Base-by-base conservation (phyloP, 2,329 filamentous ascomycete species). In the Claviceps spartinae region DNA sequence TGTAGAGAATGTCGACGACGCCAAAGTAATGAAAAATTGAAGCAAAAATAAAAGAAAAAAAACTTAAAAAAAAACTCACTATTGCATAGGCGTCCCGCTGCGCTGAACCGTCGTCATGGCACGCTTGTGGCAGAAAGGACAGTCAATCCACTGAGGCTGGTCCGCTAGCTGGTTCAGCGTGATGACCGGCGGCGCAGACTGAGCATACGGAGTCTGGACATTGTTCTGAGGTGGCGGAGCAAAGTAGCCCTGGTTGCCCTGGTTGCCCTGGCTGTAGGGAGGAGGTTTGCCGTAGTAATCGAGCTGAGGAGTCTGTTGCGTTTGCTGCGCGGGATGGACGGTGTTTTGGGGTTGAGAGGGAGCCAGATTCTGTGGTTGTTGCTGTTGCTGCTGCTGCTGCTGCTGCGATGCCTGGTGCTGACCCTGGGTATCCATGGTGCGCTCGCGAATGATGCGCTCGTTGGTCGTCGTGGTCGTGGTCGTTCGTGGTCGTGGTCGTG, bases 81-180 rank as follows among this genome's bases (percentile, higher is more conserved):
- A 51, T 49, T 64, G 61, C 62, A 62, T 63, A 3, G 52, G 38
- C 1, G 55, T 59, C 13, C 63, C 63, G 13, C 61, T 57, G 11
- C 56, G 59, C 13, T 48, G 41, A 16, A 63, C 47, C 24, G 51
- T 49, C 2, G 60, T 63, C 54, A 53, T 53, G 4, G 61, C 58
- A 37, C 61, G 55, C 8, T 48, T 56, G 6, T 60, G 54, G 55
- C 63, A 65, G 49, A 63, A 65, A 1, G 62, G 63, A 45, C 63
- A 65, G 50, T 65, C 62, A 42, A 64, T 63, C 55, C 55, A 61
- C 47, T 63, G 56, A 7, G 62, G 59, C 13, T 47, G 14, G 8
- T 59, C 54, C 40, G 56, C 50, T 5, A 65, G 61, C 53, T 57
- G 55, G 24, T 62, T 38, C 11, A 65, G 52, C 3, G 62, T 54